Base-by-base conservation (phyloP, 2,329 filamentous ascomycete species). In the Claviceps sp. region DNA sequence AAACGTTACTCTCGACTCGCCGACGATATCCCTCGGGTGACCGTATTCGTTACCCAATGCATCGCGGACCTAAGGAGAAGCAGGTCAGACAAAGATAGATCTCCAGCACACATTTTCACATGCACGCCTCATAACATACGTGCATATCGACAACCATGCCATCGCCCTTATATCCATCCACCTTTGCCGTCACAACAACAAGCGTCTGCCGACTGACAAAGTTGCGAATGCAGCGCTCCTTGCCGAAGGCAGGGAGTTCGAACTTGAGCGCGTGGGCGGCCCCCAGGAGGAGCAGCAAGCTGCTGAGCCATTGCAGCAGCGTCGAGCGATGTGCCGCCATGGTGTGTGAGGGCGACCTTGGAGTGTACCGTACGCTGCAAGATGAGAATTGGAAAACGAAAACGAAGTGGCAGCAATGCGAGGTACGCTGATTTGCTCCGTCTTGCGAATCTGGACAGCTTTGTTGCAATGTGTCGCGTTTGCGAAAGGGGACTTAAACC, bases 1-100 rank as follows among this genome's bases (percentile, higher is more conserved):
- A 68, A 98, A 98, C 49, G 91, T 88, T 67, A 89, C 90, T 66
- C 91, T 82, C 68, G 87, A 86, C 73, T 96, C 90, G 69, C 93
- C 93, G 16, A 83, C 86, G 55, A 97, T 82, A 64, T 98, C 90
- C 71, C 86, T 91, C 50, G 93, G 89, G 56, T 82, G 81, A 65
- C 87, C 89, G 71, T 97, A 96, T 70, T 97, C 89, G 72, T 98
- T 98, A 65, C 90, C 91, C 61, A 95, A 81, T 16, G 89, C 84
- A 72, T 98, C 93, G 69, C 85, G 86, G 71, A 98, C 95, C 91
- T 97, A 66, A 47, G 51, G 22, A 51, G 40, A 30, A 51, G 43
- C 13, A 30, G 22, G 17, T 7, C 10, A 50, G 26, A 24, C 14
- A 5, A 41, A 43, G 19, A 7, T 22, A 5, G 5, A 14, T 5